Evolutionary conservation across 2,329 filamentous ascomycete species (phyloP), one percentile per base, ranked within the genome.

Genomic region (Biscogniauxia mediterranea): DNA sequence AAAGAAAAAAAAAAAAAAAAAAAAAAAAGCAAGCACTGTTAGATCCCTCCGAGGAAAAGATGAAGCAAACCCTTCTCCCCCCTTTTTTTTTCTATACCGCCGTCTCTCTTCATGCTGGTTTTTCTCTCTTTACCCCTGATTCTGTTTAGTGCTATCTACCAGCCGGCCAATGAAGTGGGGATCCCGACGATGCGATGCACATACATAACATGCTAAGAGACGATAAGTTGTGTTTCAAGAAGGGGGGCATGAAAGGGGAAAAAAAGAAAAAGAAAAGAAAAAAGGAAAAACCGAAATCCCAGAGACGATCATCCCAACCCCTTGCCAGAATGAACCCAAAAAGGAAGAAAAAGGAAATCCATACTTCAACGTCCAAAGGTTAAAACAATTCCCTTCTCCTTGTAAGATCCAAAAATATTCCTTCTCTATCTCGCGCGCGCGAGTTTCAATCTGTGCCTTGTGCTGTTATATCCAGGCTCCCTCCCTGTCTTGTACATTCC

Each of bases 271-370:
- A 13, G 28, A 21, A 13, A 38, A 56, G 28, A 21, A 13, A 38
- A 56, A 58, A 28, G 53, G 5, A 49, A 75, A 79, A 71, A 73
- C 82, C 82, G 71, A 85, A 89, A 26, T 84, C 7, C 28, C 28
- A 32, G 11, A 32, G 28, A 32, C 28, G 28, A 32, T 46, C 6
- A 2, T 46, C 38, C 38, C 38, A n/a, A n/a, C 38, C 38, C 38
- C 38, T 46, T 46, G 17, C 38, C 38, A 46, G 28, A 46, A 46
- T 46, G 13, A 46, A 15, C 6, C 11, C 15, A 15, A 15, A 46
- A 32, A 32, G 28, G 11, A 32, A 32, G 7, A 32, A 32, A 32
- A 46, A 17, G n/a, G n/a, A n/a, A 46, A 2, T 17, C 15, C 13
- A 17, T 46, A 46, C 38, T 46, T n/a, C 38, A n/a, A 46, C 17